Percentiles rank a stretch among this genome's conserved stretches.
These are phyloP conservation scores for Triticum dicoccoides DNA, from an alignment of 176 grass and related monocot species.

Conservation along the genomic window DNA sequence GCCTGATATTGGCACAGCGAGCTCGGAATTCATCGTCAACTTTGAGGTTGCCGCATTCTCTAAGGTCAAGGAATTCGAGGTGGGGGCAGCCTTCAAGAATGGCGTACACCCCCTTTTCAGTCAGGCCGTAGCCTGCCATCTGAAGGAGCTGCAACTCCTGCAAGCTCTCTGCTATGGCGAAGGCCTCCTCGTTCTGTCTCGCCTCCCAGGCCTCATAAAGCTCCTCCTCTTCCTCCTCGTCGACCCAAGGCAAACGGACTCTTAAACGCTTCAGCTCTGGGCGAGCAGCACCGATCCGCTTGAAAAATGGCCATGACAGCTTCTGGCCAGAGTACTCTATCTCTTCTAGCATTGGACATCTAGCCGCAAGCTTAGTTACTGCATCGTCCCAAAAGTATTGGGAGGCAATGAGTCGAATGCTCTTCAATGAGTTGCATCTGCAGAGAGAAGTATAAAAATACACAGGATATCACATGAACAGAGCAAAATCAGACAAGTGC, in stretches of 20 bases:
- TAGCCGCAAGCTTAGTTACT: constrained; percentile 3
- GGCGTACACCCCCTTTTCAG: constrained; percentile 25
- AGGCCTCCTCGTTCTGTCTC: constrained; percentile 28
- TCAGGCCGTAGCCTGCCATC: constrained; percentile 29
- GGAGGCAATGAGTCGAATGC: constrained; percentile 32
- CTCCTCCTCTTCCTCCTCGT: background rate
- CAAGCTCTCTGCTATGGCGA: constrained; percentile 40
- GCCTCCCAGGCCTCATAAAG: background rate
- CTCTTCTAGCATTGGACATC: constrained; percentile 43
- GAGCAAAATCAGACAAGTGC: background rate
- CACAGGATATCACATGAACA: background rate
- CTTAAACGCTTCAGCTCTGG: constrained; percentile 36
- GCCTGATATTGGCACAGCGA: constrained; percentile 21
- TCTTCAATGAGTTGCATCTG: constrained; percentile 40
- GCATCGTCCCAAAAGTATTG: background rate
- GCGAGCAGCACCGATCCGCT: constrained; percentile 10
- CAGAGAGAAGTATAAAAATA: background rate
- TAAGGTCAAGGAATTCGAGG: constrained; percentile 40
- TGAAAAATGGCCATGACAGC: background rate
- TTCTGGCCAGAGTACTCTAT: constrained; percentile 26
- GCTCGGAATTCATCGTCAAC: constrained; percentile 24
- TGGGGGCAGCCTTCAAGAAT: constrained; percentile 39
- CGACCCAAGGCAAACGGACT: constrained; percentile 4
- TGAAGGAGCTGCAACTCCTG: constrained; percentile 31
- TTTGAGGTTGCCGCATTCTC: constrained; percentile 4